Evolutionary conservation across 805 yeast species (phyloP), one percentile per base, ranked within the genome.

Genomic region (Starmerella sp.): DNA sequence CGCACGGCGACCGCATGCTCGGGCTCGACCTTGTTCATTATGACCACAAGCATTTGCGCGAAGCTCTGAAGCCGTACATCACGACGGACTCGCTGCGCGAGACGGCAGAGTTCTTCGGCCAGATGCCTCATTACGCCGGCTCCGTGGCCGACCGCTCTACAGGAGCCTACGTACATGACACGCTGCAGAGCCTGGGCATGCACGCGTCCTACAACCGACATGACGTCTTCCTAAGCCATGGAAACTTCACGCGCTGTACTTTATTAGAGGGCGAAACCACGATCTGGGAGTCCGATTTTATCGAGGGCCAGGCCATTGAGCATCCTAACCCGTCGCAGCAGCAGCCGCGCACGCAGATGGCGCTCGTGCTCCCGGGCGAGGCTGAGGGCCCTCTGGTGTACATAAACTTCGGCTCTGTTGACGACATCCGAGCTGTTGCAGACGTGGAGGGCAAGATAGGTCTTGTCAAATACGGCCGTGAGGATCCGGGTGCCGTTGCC

Each of bases 91-190:
- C 78, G 28, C 73, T 91, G 67, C 82, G 82, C 62, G 82, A 79
- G 47, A 80, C 82, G 58, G 64, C 84, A 55, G 84, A 85, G 61
- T 86, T 86, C 62, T 65, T 88, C 29, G 81, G 90, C 31, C 77
- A 85, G 7, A 80, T 88, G 81, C 88, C 95, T 3, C 97, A 89
- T 66, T 69, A 84, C 60, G 81, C 96, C 0, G 97, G 97, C 3
- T 83, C 97, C 2, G 78, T 80, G 14, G 97, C 95, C 17, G 96
- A 88, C 67, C 68, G 80, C 56, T 77, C 91, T 0, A 69, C 89
- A 38, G 82, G 88, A 1, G 74, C 77, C 55, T 88, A 83, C 65
- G 73, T 90, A 14, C 74, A 79, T 57, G 77, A 77, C 29, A 77
- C 78, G 49, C 79, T 85, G 69, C 66, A 69, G 28, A 76, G 79